Conservation (phyloP, 2,329 filamentous ascomycete genomes). For the Alternaria ethzedia region DNA sequence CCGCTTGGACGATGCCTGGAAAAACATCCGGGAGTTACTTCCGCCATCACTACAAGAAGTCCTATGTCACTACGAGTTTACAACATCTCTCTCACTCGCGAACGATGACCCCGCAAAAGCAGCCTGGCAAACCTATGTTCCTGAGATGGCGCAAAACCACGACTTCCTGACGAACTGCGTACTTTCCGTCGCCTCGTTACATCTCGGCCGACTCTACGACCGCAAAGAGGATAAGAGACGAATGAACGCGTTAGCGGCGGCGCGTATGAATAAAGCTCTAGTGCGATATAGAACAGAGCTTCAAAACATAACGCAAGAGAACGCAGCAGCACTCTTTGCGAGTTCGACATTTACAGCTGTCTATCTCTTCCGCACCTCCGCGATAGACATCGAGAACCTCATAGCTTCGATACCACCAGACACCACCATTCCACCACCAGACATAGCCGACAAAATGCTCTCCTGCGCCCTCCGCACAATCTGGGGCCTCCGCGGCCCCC, state of each 20-base stretch:
- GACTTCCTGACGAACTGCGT: constrained; percentile 55
- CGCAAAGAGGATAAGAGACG: constrained; percentile 21
- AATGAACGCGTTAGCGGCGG: constrained; percentile 39
- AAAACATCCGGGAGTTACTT: constrained; percentile 31
- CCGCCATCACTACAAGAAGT: constrained; percentile 33
- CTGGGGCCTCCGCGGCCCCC: constrained; percentile 40
- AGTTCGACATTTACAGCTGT: constrained; percentile 42
- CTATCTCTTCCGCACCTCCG: constrained; percentile 43
- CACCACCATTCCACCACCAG: constrained; percentile 22
- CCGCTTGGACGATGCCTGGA: constrained; percentile 38
- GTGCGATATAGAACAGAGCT: constrained; percentile 35
- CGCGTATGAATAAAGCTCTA: constrained; percentile 44
- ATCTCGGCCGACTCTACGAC: constrained; percentile 51
- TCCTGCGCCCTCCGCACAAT: constrained; percentile 32
- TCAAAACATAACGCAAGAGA: constrained; percentile 48
- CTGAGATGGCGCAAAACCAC: constrained; percentile 50
- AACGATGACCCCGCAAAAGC: constrained; percentile 39
- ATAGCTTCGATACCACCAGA: constrained; percentile 30
- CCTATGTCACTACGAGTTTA: constrained; percentile 44
- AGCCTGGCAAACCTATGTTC: constrained; percentile 42
- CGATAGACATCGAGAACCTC: constrained; percentile 39
- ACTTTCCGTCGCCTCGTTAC: constrained; percentile 54
- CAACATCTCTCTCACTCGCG: constrained; percentile 39
- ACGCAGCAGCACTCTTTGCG: constrained; percentile 52
- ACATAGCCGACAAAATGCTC: constrained; percentile 37